Evolutionary conservation across 75 land plant genomes (phyloP).

Genomic region (Azolla pinnata): DNA sequence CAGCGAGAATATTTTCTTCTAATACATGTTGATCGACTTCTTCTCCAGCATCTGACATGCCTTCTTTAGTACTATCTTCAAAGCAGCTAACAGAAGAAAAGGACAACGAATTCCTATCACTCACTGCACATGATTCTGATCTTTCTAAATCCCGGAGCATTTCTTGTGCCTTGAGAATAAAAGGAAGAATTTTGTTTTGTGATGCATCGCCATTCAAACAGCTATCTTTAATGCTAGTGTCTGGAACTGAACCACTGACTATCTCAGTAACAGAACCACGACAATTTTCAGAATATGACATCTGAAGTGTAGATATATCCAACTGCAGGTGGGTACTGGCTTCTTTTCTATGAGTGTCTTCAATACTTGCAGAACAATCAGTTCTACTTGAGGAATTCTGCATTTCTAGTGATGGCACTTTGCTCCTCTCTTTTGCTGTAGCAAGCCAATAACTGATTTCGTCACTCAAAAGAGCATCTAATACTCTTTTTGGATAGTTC

Average conservation of each 20-base stretch:
- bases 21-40: no score
- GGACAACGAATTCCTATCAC: no score
- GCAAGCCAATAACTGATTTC: background rate
- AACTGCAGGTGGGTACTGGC: no score
- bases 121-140: background rate
- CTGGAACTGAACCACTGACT: background rate
- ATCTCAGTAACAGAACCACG: background rate
- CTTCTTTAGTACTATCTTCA: no score
- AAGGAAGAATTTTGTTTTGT: background rate
- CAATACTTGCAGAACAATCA: no score
- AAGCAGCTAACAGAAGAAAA: no score
- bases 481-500: background rate
- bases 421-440: background rate
- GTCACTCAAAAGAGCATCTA: background rate
- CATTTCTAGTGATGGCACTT: no score
- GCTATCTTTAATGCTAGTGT: background rate
- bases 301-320: no score
- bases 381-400: no score
- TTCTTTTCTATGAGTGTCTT: no score
- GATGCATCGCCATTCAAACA: background rate
- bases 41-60: no score
- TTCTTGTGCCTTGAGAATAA: slow-evolving; percentile 2
- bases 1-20: no score
- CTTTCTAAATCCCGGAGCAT: slow-evolving; percentile 1
- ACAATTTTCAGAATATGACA: background rate